Evolutionary conservation across 805 yeast genomes (phyloP), one percentile per base, ranked within the genome.

Genomic region (Cyberlindnera bimundalis): DNA sequence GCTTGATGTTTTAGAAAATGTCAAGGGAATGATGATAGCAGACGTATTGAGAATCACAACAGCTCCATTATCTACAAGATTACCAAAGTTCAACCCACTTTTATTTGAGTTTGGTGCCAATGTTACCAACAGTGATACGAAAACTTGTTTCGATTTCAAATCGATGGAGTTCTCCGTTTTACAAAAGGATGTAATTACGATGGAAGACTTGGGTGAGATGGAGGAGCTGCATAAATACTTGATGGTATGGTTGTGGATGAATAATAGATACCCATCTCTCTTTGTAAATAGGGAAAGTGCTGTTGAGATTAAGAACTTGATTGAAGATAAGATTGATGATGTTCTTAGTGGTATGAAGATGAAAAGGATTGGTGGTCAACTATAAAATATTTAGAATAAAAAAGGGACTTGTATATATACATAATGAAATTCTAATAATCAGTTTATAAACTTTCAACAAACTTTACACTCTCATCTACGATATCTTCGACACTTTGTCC

Each of bases 281-380:
- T 86, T 89, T 52, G 75, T 84, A 14, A 96, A 88, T 59, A 68
- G 78, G 13, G 85, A 81, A 43, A 74, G 87, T 34, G 96, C 96
- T 0, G 59, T 62, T 18, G 85, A 84, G 40, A 61, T 87, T 52
- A 84, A 84, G 57, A 66, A 75, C 21, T 62, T 85, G 45, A 78
- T 88, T 38, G 96, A 90, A 45, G 52, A 65, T 46, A 62, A 61
- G 31, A 69, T 70, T 28, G 69, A 68, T 43, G 67, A 62, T 33
- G 61, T 63, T 30, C 48, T 68, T n/a, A 44, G 48, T 36, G 43
- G 42, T 13, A 29, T 42, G 39, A 29, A 29, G 40, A 33, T 37
- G 37, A 29, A 35, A 27, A 29, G 35, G 4, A 32, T 32, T 21
- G 35, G 35, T 14, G 35, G 35, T 19, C 14, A 26, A n/a, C 14